Conservation (phyloP, 345 rosid genomes). For the Euphorbia peplus region DNA sequence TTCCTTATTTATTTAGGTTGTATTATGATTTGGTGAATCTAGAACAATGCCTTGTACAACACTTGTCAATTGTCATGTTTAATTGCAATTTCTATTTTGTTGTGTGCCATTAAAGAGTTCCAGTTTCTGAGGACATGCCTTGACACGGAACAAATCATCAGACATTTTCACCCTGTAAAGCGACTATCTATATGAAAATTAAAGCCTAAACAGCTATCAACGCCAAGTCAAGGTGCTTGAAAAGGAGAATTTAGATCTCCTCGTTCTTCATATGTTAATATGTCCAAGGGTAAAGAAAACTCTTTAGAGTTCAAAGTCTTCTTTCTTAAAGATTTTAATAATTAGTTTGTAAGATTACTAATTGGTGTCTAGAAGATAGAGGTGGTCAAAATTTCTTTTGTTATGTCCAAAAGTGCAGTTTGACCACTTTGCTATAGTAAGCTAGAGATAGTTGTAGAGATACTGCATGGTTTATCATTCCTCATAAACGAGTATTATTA, state of each 20-base stretch:
- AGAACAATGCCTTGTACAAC: too few relatives aligned
- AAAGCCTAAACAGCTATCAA: neutral
- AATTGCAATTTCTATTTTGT: neutral
- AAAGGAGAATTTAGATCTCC: neutral
- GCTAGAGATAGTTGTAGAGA: neutral
- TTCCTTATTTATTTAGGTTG: neutral
- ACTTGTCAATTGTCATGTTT: too few relatives aligned
- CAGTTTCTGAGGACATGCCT: neutral
- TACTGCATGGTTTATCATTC: neutral
- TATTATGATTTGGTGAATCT: neutral
- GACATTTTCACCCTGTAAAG: neutral
- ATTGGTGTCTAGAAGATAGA: neutral
- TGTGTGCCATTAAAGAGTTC: neutral
- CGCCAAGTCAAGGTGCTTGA: neutral
- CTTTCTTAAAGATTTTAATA: neutral
- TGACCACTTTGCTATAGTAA: neutral
- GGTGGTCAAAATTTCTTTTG: conserved; percentile 1
- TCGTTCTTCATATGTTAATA: neutral
- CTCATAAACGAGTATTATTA: neutral
- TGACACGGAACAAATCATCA: neutral
- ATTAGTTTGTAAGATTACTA: neutral
- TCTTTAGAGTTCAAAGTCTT: neutral
- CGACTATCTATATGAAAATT: too few relatives aligned
- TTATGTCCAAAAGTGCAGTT: neutral
- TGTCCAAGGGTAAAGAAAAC: neutral